Percentiles rank a stretch among this genome's conserved stretches.
Evolutionary conservation across 148 eudicot genomes (phyloP).

Genomic region (Arbutus unedo): DNA sequence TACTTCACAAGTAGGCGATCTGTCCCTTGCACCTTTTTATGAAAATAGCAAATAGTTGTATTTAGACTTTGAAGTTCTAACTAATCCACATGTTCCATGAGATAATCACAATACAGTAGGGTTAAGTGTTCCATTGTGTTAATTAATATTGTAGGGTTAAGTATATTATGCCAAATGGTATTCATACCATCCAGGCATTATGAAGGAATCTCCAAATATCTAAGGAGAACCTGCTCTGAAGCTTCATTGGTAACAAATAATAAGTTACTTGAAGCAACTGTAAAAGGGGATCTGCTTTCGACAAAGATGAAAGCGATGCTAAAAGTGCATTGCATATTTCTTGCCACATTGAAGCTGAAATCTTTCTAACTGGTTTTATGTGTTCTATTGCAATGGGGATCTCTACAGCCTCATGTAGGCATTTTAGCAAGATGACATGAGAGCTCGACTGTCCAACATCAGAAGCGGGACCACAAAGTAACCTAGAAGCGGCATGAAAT

Average conservation of each 20-base stretch:
- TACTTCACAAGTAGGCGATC: too few relatives aligned
- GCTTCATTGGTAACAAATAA: not conserved
- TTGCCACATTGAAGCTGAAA: slow-evolving; percentile 39
- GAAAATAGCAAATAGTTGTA: too few relatives aligned
- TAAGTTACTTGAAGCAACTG: slow-evolving; percentile 36
- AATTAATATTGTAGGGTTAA: too few relatives aligned
- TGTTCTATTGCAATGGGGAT: slow-evolving; percentile 51
- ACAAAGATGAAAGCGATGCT: slow-evolving; percentile 42
- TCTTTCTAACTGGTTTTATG: slow-evolving; percentile 38
- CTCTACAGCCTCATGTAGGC: slow-evolving; percentile 47
- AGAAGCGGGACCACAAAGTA: slow-evolving; percentile 37
- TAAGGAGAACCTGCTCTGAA: not conserved
- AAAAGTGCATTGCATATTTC: slow-evolving; percentile 44
- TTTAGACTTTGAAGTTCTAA: too few relatives aligned
- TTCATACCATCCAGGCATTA: not conserved
- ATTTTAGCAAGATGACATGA: slow-evolving; percentile 59
- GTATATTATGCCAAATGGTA: not conserved
- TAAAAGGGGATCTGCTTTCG: slow-evolving; percentile 44
- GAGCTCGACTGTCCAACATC: slow-evolving; percentile 33
- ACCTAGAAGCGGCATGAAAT: slow-evolving; percentile 39
- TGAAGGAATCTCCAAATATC: not conserved
- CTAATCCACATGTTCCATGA: too few relatives aligned
- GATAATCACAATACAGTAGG: too few relatives aligned
- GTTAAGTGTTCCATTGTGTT: too few relatives aligned
- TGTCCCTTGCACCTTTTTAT: too few relatives aligned